Conservation (phyloP, 2,329 filamentous ascomycete species). For the Domatiomyces catenatus region DNA sequence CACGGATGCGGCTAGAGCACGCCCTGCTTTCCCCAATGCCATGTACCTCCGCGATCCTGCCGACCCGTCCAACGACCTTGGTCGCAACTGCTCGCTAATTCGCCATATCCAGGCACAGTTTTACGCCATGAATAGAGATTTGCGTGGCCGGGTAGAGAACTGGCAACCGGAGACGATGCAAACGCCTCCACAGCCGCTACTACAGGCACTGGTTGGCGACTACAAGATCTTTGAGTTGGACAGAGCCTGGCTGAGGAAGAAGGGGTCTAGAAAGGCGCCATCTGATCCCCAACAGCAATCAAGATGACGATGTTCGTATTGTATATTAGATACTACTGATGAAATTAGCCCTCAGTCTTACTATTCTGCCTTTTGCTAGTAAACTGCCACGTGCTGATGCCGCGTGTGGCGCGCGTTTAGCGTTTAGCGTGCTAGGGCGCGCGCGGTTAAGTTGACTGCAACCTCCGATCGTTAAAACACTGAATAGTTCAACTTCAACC, state of each 20-base stretch:
- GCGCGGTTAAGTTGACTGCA: too few relatives aligned
- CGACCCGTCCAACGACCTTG: conserved; percentile 42
- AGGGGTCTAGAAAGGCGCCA: not conserved
- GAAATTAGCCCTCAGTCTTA: too few relatives aligned
- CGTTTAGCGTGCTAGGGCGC: not conserved
- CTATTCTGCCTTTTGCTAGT: too few relatives aligned
- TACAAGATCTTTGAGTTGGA: not conserved
- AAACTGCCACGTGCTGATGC: not conserved
- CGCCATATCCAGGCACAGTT: conserved; percentile 13
- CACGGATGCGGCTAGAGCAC: conserved; percentile 3
- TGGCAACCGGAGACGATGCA: not conserved
- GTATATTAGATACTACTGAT: too few relatives aligned
- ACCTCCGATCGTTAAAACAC: not conserved
- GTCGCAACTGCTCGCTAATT: conserved; percentile 18
- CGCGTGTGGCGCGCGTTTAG: too few relatives aligned
- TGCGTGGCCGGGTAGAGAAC: not conserved
- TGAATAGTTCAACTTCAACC: not conserved
- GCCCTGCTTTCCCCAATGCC: conserved; percentile 18
- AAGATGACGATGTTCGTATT: not conserved
- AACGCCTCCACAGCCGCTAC: not conserved
- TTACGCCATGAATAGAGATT: not conserved
- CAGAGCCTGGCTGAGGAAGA: not conserved
- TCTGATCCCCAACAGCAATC: not conserved
- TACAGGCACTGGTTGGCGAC: not conserved
- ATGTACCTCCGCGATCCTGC: conserved; percentile 46